phyloP scores from a whole-genome alignment of 192 early-diverging fungal species.

The Rhizophlyctis rosea region DNA sequence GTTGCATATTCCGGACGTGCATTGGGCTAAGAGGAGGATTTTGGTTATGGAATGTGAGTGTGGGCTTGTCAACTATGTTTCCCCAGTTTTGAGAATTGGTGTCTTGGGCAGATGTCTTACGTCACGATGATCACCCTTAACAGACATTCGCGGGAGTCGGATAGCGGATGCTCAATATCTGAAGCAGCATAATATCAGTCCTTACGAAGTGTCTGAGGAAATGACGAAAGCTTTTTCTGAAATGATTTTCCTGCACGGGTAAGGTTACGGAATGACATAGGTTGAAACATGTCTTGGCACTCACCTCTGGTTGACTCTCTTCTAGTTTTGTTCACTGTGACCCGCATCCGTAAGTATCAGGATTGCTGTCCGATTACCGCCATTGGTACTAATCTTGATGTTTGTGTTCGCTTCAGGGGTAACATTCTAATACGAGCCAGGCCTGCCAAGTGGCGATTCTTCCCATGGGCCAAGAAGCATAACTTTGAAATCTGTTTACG shows the following conservation, averaged over 20 bases:
- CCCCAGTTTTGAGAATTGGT: background rate
- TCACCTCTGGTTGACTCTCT: too few relatives aligned
- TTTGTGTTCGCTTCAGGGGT: conserved; percentile 41
- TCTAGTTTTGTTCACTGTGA: conserved; percentile 72
- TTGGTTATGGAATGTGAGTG: conserved; percentile 82
- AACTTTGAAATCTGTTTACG: too few relatives aligned
- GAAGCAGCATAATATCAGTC: conserved; percentile 67
- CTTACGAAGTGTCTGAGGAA: conserved; percentile 68
- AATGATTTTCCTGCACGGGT: conserved; percentile 85
- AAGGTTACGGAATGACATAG: conserved; percentile 28
- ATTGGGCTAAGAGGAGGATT: conserved; percentile 72
- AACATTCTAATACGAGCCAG: conserved; percentile 58
- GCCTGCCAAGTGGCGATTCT: too few relatives aligned
- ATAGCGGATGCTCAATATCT: conserved; percentile 77
- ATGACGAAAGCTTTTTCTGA: conserved; percentile 75
- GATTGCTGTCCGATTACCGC: background rate
- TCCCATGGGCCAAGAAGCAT: too few relatives aligned
- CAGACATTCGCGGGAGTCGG: conserved; percentile 54
- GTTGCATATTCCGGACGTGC: conserved; percentile 75
- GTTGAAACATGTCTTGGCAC: too few relatives aligned
- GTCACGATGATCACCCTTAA: too few relatives aligned
- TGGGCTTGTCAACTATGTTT: background rate
- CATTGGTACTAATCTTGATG: background rate
- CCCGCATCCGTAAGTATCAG: conserved; percentile 65
- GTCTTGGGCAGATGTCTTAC: background rate